Conservation (phyloP, 768 basidiomycete genomes). For the Suillus spraguei region DNA sequence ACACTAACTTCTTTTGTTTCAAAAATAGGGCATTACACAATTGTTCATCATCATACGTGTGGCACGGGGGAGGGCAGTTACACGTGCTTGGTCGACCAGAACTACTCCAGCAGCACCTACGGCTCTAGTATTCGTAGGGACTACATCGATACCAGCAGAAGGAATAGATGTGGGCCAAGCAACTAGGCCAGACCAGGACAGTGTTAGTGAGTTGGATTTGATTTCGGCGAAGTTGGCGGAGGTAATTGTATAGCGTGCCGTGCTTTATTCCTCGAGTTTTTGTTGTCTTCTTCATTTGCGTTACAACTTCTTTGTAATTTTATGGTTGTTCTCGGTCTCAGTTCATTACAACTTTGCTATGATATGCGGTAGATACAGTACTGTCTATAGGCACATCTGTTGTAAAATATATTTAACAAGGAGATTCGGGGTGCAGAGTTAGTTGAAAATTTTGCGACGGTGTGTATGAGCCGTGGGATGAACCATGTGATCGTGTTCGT, state of each 20-base stretch:
- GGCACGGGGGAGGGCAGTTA: neutral
- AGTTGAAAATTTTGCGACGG: too few species aligned
- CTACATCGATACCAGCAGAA: neutral
- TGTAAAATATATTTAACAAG: too few species aligned
- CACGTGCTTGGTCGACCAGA: neutral
- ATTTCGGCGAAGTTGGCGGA: neutral
- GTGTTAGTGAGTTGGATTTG: neutral
- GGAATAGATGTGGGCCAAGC: neutral
- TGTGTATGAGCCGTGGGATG: conserved; percentile 70
- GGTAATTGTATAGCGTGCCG: neutral
- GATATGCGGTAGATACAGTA: too few species aligned
- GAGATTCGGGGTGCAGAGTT: too few species aligned
- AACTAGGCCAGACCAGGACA: neutral
- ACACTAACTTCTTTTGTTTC: neutral
- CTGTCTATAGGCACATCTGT: too few species aligned
- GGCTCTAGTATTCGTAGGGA: neutral
- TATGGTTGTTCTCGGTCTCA: neutral
- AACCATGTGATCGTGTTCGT: conserved; percentile 83
- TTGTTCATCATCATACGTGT: conserved; percentile 1
- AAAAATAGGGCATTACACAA: neutral
- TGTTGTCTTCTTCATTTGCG: neutral
- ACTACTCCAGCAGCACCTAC: neutral
- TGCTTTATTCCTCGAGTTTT: neutral
- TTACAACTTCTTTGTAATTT: neutral
- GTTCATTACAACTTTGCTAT: too few species aligned